A percentile compares a stretch with the other conserved stretches of the same genome.
Evolutionary conservation across 2,329 filamentous ascomycete genomes (phyloP).

Genomic region (Botrytis tulipae): DNA sequence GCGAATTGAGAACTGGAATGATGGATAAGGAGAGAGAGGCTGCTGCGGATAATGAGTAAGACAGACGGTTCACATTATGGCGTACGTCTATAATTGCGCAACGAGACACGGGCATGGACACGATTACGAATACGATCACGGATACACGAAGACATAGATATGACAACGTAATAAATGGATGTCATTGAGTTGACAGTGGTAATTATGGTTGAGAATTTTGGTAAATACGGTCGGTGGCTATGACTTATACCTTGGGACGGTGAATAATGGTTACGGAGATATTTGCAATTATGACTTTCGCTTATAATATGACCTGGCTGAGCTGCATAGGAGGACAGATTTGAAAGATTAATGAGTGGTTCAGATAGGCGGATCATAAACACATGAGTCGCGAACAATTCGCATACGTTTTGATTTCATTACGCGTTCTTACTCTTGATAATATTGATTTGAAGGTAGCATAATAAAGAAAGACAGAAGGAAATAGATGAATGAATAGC

Average conservation of each 20-base stretch:
- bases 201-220: slow-evolving; percentile 5
- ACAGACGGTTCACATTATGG: background rate
- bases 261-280: background rate
- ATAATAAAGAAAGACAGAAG: background rate
- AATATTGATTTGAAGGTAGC: background rate
- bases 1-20: slow-evolving; percentile 19
- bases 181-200: background rate
- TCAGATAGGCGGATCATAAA: background rate
- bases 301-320: background rate
- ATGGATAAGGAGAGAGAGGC: slow-evolving; percentile 20
- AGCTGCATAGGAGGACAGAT: background rate
- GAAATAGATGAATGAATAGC: background rate
- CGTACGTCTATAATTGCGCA: background rate
- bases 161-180: background rate
- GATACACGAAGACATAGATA: slow-evolving; percentile 12
- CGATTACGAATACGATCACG: background rate
- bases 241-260: slow-evolving; percentile 2
- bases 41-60: slow-evolving; percentile 2
- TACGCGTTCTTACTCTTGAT: background rate
- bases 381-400: background rate
- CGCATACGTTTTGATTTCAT: background rate
- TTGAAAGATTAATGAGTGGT: background rate
- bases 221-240: background rate
- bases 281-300: background rate
- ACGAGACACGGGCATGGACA: background rate